Percentiles rank a stretch among this genome's conserved stretches.
These are phyloP conservation scores for Aspergillus sp. DNA, from an alignment of 2,329 filamentous ascomycete species.

Conservation along the genomic window DNA sequence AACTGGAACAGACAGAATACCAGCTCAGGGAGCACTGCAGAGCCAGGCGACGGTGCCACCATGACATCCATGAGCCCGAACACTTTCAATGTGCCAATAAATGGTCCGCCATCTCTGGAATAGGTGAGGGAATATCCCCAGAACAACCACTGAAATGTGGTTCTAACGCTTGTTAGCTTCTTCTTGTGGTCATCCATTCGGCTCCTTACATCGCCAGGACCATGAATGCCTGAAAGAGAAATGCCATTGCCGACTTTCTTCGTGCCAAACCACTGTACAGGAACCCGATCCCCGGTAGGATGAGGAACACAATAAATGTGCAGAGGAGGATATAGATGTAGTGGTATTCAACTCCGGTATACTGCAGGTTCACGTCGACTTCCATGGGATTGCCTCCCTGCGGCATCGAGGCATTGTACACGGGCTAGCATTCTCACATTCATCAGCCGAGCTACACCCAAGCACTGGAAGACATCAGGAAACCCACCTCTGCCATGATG, in stretches of 20 bases:
- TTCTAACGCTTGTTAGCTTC: conserved; percentile 19
- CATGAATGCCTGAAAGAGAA: conserved; percentile 63
- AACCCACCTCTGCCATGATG: background rate
- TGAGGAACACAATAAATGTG: conserved; percentile 63
- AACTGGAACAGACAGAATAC: conserved; percentile 67
- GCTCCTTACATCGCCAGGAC: conserved; percentile 51
- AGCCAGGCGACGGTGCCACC: conserved; percentile 60
- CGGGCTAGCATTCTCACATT: conserved; percentile 21
- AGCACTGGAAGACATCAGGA: background rate
- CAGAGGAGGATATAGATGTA: conserved; percentile 60
- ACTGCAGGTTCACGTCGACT: conserved; percentile 59
- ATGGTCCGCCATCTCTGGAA: conserved; percentile 58
- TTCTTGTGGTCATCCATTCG: background rate
- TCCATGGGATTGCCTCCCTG: conserved; percentile 55
- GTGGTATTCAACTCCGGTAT: conserved; percentile 59
- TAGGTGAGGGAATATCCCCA: conserved; percentile 66
- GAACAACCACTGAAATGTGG: conserved; percentile 58
- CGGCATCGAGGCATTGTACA: conserved; percentile 41
- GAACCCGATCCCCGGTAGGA: conserved; percentile 65
- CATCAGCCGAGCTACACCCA: background rate
- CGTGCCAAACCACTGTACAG: conserved; percentile 64
- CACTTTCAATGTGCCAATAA: conserved; percentile 62
- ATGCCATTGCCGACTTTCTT: conserved; percentile 60
- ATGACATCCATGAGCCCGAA: conserved; percentile 62
- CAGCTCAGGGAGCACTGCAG: conserved; percentile 59